Conservation (phyloP, 1,284 basidiomycete species). For the Trichosporon ovoides region DNA sequence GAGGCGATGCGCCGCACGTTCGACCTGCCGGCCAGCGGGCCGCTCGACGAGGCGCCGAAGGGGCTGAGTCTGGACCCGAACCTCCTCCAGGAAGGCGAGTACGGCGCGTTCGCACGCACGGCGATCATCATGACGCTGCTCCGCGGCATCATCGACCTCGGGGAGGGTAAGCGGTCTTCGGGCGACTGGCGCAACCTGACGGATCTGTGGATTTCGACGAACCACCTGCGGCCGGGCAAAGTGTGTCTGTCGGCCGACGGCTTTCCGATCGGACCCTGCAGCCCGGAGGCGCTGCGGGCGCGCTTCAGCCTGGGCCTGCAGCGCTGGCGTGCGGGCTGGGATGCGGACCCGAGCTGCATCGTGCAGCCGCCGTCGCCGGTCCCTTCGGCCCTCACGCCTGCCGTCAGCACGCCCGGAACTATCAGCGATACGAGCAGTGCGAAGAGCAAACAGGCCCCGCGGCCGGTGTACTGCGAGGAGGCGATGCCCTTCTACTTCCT, state of each 20-base stretch:
- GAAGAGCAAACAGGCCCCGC: slow-evolving; percentile 12
- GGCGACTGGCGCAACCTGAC: slow-evolving; percentile 49
- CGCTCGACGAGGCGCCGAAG: slow-evolving; percentile 39
- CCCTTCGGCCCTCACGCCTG: neutral
- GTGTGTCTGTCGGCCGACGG: slow-evolving; percentile 33
- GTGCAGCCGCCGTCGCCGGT: neutral
- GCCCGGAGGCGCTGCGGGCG: slow-evolving; percentile 30
- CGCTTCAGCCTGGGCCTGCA: slow-evolving; percentile 38
- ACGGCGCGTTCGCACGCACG: slow-evolving; percentile 49
- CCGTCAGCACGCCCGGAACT: slow-evolving; percentile 2
- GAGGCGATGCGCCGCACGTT: slow-evolving; percentile 45
- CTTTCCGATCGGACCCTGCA: slow-evolving; percentile 31
- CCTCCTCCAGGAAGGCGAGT: slow-evolving; percentile 36
- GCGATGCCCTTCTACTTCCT: slow-evolving; percentile 52
- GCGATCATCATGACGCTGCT: slow-evolving; percentile 48
- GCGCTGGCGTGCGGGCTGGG: slow-evolving; percentile 51
- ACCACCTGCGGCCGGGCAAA: slow-evolving; percentile 31
- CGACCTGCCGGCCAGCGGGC: slow-evolving; percentile 37
- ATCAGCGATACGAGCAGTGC: slow-evolving; percentile 7
- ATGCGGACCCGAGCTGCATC: slow-evolving; percentile 47
- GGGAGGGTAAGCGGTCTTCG: slow-evolving; percentile 46
- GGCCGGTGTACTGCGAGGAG: slow-evolving; percentile 44
- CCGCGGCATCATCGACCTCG: slow-evolving; percentile 49
- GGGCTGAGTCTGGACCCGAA: slow-evolving; percentile 36
- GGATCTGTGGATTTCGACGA: slow-evolving; percentile 42